phyloP scores from a whole-genome alignment of 345 rosid species.

The Gynandropsis gynandra region DNA sequence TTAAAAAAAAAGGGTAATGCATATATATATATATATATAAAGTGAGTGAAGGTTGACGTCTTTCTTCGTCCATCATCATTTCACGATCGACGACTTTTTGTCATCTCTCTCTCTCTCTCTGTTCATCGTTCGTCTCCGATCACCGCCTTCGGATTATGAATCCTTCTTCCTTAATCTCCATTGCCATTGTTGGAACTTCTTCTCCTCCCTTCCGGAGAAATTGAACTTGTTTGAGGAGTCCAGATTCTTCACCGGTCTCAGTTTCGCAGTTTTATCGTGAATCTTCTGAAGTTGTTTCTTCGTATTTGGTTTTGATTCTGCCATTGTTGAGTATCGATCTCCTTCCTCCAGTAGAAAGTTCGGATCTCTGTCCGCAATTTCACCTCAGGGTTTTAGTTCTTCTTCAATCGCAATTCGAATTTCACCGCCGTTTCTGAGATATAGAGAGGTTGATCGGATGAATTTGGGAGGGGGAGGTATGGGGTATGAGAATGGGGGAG shows the following conservation, averaged over 20 bases:
- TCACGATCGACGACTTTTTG: constrained; percentile 29
- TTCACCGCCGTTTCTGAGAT: constrained; percentile 22
- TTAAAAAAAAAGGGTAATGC: not conserved
- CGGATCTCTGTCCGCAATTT: not conserved
- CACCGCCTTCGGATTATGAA: constrained; percentile 3
- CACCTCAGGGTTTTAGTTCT: not conserved
- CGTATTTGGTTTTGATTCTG: not conserved
- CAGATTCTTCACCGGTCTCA: too few species aligned
- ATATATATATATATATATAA: not conserved
- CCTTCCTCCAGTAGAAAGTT: constrained; percentile 1
- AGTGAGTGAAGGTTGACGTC: not conserved
- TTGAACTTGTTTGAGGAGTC: too few species aligned
- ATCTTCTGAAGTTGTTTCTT: too few species aligned
- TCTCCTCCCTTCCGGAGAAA: constrained; percentile 4
- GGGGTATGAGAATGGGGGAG: constrained; percentile 47
- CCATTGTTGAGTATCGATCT: constrained; percentile 1
- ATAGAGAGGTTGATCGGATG: constrained; percentile 36
- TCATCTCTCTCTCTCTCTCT: constrained; percentile 7
- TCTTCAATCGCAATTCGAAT: not conserved
- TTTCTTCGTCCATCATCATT: constrained; percentile 17
- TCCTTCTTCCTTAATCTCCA: not conserved
- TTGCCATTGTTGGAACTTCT: constrained; percentile 6
- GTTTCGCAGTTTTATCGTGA: too few species aligned
- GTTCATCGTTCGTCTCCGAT: constrained; percentile 4
- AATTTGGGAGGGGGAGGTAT: constrained; percentile 27